Evolutionary conservation across 345 rosid genomes (phyloP), one percentile per base, ranked within the genome.

Genomic region (Excoecaria cochinchinensis): DNA sequence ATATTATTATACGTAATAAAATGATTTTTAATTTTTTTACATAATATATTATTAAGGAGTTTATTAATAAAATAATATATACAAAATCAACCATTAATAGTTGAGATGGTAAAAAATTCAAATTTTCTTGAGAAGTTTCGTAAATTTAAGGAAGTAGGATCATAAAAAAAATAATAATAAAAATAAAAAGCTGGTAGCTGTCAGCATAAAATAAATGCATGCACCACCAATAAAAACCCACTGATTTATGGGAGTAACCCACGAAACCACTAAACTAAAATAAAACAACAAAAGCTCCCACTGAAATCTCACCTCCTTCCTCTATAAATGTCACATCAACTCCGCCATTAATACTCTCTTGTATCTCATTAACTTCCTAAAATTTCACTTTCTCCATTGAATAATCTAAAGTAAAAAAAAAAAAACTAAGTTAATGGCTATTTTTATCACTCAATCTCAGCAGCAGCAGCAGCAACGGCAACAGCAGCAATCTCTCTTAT

Each of bases 231-330:
- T 44, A 44, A 38, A 46, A 44, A 64, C 78, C 82, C 82, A 79
- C 47, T 48, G 75, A 39, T 74, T 69, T 69, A 31, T 31, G 9
- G 73, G 53, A 8, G 47, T 31, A 31, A 63, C 66, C 67, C 72
- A 66, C 4, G 13, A 46, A 67, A 67, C 25, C 14, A 62, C 74
- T 5, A 60, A 8, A 58, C 47, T 8, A 67, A 51, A 69, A 31
- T 31, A 31, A 31, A 31, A 31, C 31, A 69, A 46, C 22, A 25
- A 52, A 31, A 6, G 55, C 63, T 46, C 25, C 69, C 74, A 51
- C 70, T 61, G 55, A 62, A 74, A 13, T 13, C 44, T 4, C 65
- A 8, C 11, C 31, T 5, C 48, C 4, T 44, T 5, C 48, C 4
- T 44, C 22, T 70, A 69, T 51, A 67, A 19, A 64, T 38, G 19